Conservation (phyloP, 2,329 filamentous ascomycete genomes). For the Pyricularia pennisetigena region DNA sequence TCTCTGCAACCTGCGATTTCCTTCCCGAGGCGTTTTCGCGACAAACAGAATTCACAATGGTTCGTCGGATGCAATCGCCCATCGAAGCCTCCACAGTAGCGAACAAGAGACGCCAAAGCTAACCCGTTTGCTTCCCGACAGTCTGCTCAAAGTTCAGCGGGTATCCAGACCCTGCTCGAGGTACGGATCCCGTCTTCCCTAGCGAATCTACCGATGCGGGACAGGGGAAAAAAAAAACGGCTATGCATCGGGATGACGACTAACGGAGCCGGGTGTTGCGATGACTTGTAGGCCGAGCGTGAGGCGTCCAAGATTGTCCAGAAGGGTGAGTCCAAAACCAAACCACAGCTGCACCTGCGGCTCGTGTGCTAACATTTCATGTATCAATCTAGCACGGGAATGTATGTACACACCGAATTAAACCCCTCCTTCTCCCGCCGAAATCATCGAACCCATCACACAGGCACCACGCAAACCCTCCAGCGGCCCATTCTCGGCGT, state of each 20-base stretch:
- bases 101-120: neutral
- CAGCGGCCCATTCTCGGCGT: conserved; percentile 13
- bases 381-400: conserved; percentile 59
- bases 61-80: neutral
- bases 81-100: neutral
- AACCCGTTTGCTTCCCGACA: conserved; percentile 24
- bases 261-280: conserved; percentile 2
- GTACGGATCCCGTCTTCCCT: conserved; percentile 37
- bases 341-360: neutral
- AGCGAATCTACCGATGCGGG: neutral
- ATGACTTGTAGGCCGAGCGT: conserved; percentile 66
- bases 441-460: neutral
- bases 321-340: conserved; percentile 56
- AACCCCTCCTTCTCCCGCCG: neutral
- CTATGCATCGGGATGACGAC: neutral
- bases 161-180: conserved; percentile 97
- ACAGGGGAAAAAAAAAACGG: neutral
- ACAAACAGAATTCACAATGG: neutral
- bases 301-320: conserved; percentile 99
- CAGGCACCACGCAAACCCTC: neutral
- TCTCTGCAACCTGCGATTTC: neutral
- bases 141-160: conserved; percentile 97
- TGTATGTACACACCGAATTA: conserved; percentile 45
- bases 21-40: neutral
- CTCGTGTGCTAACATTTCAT: conserved; percentile 16